These are phyloP conservation scores for Dothideomycetes sp. DNA, from an alignment of 2,329 filamentous ascomycete genomes.

Conservation along the genomic window DNA sequence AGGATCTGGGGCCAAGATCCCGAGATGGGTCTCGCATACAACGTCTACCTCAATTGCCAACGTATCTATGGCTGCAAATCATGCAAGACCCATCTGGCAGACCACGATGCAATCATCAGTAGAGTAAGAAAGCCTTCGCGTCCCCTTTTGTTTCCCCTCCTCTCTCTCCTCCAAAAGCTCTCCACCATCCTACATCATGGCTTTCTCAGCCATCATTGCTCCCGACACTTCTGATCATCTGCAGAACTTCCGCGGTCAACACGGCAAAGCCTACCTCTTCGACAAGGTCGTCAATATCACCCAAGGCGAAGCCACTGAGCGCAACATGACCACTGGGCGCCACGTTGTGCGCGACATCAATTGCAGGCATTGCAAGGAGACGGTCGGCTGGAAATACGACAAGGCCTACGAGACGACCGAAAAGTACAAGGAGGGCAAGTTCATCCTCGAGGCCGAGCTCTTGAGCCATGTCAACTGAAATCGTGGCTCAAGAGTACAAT, in stretches of 20 bases:
- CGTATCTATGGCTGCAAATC: constrained; percentile 43
- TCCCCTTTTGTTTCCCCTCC: no score
- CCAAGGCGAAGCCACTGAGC: constrained; percentile 73
- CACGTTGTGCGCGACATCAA: constrained; percentile 90
- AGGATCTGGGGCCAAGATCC: background rate
- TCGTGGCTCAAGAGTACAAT: no score
- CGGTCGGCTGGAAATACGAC: constrained; percentile 98
- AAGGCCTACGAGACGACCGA: constrained; percentile 85
- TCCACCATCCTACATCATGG: no score
- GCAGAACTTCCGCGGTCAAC: constrained; percentile 95
- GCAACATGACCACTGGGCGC: constrained; percentile 94
- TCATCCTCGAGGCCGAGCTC: constrained; percentile 85
- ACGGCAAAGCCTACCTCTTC: constrained; percentile 97
- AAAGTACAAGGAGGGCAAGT: constrained; percentile 99
- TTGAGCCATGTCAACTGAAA: constrained; percentile 59
- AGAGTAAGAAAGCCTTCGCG: no score
- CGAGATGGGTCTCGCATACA: constrained; percentile 14
- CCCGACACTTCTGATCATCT: constrained; percentile 2
- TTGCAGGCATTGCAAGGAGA: constrained; percentile 83
- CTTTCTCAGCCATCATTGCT: no score
- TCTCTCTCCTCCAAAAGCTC: no score
- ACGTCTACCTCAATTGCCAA: constrained; percentile 14
- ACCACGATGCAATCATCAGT: constrained; percentile 93
- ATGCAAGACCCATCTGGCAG: constrained; percentile 92
- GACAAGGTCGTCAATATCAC: constrained; percentile 86